Evolutionary conservation across 1,139 yeast species (phyloP), one percentile per base, ranked within the genome.

Genomic region (Arxiozyma bovina): DNA sequence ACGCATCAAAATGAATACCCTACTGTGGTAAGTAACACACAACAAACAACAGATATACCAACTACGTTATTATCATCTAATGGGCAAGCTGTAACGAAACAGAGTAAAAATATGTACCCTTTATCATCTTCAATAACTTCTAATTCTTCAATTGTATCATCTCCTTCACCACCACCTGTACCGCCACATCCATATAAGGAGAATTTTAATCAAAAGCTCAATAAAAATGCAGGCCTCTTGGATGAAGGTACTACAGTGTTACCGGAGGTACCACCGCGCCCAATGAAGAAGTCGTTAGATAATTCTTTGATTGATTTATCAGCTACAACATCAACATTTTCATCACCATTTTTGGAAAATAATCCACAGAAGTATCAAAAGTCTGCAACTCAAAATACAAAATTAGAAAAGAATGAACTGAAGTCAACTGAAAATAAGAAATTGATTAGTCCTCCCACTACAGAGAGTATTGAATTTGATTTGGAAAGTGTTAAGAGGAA

Each of bases 401-500:
- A 34, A 30, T 25, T 25, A 7, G 51, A 42, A 11, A 45, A 45
- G 40, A 25, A 18, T 18, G 7, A 18, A 42, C 11, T 18, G 22
- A 41, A 41, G 17, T n/a, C 23, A n/a, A 23, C 50, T 25, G 44
- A 23, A 23, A 41, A 40, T n/a, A 48, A 38, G 20, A 43, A n/a
- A 23, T 41, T 55, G 27, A 41, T 52, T 4, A 53, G 44, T 7
- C 54, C 56, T 11, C 57, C 63, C 1, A 64, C 70, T 2, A 65
- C 65, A 27, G 69, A 66, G 49, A 67, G 70, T 52, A 64, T 67
- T 45, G 65, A 66, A 41, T 51, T 68, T 25, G 65, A 67, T 50
- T 51, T 68, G 38, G 62, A 62, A 25, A 61, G 58, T 17, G 56
- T 61, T 42, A 53, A 58, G 57, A 55, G 52, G 46, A 57, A 54